These are phyloP conservation scores for Plasmodium gaboni DNA, from an alignment of 169 alveolate genomes.

Conservation along the genomic window DNA sequence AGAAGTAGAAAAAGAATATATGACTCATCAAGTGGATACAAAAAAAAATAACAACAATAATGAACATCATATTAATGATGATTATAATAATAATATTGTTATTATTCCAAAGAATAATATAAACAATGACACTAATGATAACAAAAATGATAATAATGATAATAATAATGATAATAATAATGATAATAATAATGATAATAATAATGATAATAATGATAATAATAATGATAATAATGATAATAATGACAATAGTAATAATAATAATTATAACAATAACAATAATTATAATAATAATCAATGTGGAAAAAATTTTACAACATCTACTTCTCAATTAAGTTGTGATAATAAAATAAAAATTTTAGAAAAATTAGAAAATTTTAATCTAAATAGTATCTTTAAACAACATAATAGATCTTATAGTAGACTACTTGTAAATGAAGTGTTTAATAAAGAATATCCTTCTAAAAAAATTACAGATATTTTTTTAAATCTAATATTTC, in stretches of 20 bases:
- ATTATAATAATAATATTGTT: too few species aligned
- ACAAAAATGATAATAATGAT: background rate
- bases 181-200: too few species aligned
- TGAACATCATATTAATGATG: too few species aligned
- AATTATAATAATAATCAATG: too few species aligned
- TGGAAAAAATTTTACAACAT: background rate
- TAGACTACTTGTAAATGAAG: slow-evolving; percentile 59
- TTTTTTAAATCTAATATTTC: slow-evolving; percentile 52
- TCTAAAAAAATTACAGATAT: slow-evolving; percentile 57
- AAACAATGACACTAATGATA: background rate
- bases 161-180: too few species aligned
- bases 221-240: too few species aligned
- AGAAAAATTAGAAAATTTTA: slow-evolving; percentile 49
- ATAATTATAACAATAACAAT: too few species aligned
- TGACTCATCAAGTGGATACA: background rate
- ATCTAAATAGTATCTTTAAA: slow-evolving; percentile 48
- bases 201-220: too few species aligned
- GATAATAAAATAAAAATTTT: slow-evolving; percentile 18
- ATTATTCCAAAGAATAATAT: background rate
- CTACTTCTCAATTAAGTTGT: background rate
- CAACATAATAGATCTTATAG: slow-evolving; percentile 68
- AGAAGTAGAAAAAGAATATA: slow-evolving; percentile 28
- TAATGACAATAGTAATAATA: background rate
- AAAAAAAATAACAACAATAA: too few species aligned
- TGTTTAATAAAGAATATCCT: slow-evolving; percentile 69